Percentiles rank a stretch among this genome's conserved stretches.
Evolutionary conservation across 768 basidiomycete genomes (phyloP).

Genomic region (Rhodocollybia butyracea): DNA sequence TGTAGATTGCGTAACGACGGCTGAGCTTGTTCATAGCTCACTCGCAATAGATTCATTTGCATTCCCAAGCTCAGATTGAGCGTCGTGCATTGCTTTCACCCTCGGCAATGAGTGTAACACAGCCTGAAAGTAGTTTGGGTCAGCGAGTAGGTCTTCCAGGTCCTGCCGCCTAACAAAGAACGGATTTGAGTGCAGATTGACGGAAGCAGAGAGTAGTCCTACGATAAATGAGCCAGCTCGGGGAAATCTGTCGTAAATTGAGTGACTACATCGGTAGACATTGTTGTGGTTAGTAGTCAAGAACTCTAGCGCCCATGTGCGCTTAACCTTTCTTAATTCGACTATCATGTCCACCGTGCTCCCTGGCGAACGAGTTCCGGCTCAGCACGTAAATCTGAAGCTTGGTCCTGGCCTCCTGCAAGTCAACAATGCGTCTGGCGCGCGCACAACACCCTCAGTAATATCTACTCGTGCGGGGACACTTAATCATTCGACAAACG

Average conservation of each 20-base stretch:
- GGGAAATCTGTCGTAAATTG: conserved; percentile 62
- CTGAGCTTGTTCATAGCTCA: too few relatives aligned
- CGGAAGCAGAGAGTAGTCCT: conserved; percentile 19
- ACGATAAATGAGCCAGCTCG: conserved; percentile 73
- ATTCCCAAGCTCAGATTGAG: conserved; percentile 73
- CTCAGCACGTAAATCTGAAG: conserved; percentile 76
- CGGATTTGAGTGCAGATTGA: neutral
- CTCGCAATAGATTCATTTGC: conserved; percentile 88
- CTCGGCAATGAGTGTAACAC: conserved; percentile 74
- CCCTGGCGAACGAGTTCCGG: conserved; percentile 77
- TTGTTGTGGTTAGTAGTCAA: conserved; percentile 4
- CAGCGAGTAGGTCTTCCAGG: conserved; percentile 83
- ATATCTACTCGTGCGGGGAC: conserved; percentile 68
- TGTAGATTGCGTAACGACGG: too few relatives aligned
- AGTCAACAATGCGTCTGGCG: conserved; percentile 24
- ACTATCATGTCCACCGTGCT: conserved; percentile 59
- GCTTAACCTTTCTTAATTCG: neutral
- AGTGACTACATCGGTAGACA: conserved; percentile 34
- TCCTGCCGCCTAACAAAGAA: conserved; percentile 66
- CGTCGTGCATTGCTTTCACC: conserved; percentile 72
- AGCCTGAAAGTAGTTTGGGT: conserved; percentile 84
- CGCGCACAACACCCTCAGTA: conserved; percentile 21
- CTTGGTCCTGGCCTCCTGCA: conserved; percentile 82
- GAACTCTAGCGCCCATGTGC: neutral
- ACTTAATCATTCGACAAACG: conserved; percentile 66